Conservation (phyloP, 495 filamentous ascomycete species). For the Talaromyces liani region DNA sequence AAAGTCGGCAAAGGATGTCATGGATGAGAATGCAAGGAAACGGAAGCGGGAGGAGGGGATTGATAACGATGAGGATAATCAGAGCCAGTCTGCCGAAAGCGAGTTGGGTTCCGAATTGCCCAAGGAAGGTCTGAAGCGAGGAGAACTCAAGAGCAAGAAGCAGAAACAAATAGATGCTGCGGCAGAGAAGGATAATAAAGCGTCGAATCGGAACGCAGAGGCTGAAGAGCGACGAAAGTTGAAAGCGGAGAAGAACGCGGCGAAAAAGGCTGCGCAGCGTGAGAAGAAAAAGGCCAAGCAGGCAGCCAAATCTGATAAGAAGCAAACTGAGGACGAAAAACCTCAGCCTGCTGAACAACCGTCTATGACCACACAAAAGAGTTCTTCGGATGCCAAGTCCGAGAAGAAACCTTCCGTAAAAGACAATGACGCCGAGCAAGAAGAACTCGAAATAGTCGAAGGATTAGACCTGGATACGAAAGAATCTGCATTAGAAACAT, state of each 20-base stretch:
- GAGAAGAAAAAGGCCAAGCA: conserved; percentile 43
- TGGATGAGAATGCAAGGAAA: conserved; percentile 73
- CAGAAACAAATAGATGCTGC: conserved; percentile 27
- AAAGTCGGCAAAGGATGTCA: conserved; percentile 74
- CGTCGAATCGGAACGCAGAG: conserved; percentile 21
- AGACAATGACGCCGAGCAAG: conserved; percentile 24
- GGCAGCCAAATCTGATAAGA: conserved; percentile 34
- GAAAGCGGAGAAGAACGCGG: conserved; percentile 41
- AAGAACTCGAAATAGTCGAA: conserved; percentile 35
- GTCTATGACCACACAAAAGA: conserved; percentile 3
- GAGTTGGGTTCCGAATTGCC: conserved; percentile 37
- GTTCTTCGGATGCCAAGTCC: conserved; percentile 13
- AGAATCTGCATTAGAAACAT: conserved; percentile 30
- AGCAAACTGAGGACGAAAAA: conserved; percentile 31
- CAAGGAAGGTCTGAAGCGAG: conserved; percentile 33
- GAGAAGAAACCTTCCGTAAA: conserved; percentile 21
- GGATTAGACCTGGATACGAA: conserved; percentile 33
- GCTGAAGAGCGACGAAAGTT: conserved; percentile 33
- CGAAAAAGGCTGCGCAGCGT: conserved; percentile 42
- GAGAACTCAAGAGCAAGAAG: conserved; percentile 27
- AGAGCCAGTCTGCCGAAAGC: conserved; percentile 31
- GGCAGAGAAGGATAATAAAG: conserved; percentile 19
- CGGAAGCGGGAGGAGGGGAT: conserved; percentile 52
- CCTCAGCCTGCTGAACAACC: not conserved
- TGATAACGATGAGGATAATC: conserved; percentile 16